Conservation (phyloP, 495 filamentous ascomycete genomes). For the Penicillium diatomitis region DNA sequence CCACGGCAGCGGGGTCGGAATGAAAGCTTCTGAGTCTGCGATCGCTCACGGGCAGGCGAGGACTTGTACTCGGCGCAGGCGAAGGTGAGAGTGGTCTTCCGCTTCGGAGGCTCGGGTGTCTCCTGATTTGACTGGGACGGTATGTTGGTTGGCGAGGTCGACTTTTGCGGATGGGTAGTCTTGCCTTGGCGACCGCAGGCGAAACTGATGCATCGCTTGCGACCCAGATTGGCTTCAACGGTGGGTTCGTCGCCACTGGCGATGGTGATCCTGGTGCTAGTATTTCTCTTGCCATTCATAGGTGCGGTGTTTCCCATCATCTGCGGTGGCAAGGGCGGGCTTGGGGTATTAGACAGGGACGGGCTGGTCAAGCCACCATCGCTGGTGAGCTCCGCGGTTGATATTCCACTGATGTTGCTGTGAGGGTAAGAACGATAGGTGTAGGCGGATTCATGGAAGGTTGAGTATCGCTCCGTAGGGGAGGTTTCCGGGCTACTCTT, state of each 20-base stretch:
- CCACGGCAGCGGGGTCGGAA: conserved; percentile 33
- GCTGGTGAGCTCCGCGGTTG: conserved; percentile 80
- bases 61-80: conserved; percentile 46
- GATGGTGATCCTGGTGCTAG: conserved; percentile 26
- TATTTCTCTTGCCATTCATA: conserved; percentile 18
- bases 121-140: conserved; percentile 9
- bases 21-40: conserved; percentile 18
- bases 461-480: conserved; percentile 28
- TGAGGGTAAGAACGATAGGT: conserved; percentile 58
- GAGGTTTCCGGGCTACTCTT: conserved; percentile 51
- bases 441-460: conserved; percentile 28
- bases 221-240: conserved; percentile 51
- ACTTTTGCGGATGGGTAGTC: conserved; percentile 11
- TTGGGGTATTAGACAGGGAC: conserved; percentile 77
- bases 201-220: conserved; percentile 87
- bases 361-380: conserved; percentile 90
- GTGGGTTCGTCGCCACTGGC: conserved; percentile 29
- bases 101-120: conserved; percentile 32
- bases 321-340: conserved; percentile 58
- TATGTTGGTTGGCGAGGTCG: conserved; percentile 6
- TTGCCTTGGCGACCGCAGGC: conserved; percentile 55
- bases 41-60: conserved; percentile 21
- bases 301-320: conserved; percentile 17
- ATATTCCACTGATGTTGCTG: conserved; percentile 67
- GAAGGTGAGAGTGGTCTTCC: conserved; percentile 50